Conservation (phyloP, 2,329 filamentous ascomycete genomes). For the Botrytis hyacinthi region DNA sequence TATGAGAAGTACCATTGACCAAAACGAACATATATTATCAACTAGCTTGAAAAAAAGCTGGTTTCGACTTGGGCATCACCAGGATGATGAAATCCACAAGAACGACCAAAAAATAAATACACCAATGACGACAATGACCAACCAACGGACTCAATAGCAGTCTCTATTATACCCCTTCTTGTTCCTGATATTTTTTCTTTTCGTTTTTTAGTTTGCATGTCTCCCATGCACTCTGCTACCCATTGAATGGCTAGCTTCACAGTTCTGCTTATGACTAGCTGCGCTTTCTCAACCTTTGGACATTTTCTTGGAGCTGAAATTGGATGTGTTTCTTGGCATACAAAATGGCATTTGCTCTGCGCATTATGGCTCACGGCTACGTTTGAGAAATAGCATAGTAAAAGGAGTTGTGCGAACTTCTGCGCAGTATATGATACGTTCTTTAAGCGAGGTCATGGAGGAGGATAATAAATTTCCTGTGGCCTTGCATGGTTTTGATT, state of each 20-base stretch:
- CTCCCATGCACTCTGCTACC: background rate
- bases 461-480: background rate
- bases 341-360: constrained; percentile 9
- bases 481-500: background rate
- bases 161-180: constrained; percentile 18
- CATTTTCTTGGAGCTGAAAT: constrained; percentile 15
- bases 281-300: background rate
- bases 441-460: background rate
- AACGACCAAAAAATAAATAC: constrained; percentile 5
- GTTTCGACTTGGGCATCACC: background rate
- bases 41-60: background rate
- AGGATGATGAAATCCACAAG: background rate
- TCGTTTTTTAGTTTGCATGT: background rate
- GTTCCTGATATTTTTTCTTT: background rate
- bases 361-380: constrained; percentile 1
- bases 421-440: background rate
- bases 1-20: background rate
- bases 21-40: background rate
- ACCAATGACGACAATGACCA: constrained; percentile 12
- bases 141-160: background rate
- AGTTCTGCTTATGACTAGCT: background rate
- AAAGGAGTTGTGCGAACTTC: constrained; percentile 12
- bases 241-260: background rate
- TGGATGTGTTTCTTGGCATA: constrained; percentile 18
- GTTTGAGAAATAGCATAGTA: background rate